Evolutionary conservation across 768 basidiomycete species (phyloP).

Genomic region (Tubosaeta sp.): DNA sequence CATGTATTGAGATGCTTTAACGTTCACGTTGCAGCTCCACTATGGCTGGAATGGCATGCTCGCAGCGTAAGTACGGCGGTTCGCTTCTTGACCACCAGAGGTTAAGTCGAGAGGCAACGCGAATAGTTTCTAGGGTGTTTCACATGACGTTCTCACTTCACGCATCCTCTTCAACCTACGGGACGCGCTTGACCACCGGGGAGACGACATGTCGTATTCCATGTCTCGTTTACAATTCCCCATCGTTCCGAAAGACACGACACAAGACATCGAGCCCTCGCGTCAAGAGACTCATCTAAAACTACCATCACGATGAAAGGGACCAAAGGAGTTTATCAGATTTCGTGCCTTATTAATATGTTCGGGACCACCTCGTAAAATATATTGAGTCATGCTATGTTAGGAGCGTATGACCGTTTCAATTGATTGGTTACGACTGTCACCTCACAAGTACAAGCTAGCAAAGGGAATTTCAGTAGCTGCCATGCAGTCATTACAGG

Average conservation of each 20-base stretch:
- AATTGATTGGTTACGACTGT: no score
- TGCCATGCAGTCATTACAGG: no score
- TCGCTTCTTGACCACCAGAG: neutral
- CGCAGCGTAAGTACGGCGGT: neutral
- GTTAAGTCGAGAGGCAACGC: neutral
- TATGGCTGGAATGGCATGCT: neutral
- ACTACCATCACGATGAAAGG: no score
- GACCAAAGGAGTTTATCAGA: no score
- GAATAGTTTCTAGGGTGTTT: slow-evolving; percentile 8
- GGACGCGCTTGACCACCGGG: neutral
- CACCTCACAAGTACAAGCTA: no score
- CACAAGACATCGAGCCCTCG: neutral
- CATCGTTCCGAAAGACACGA: neutral
- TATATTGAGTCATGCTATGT: neutral
- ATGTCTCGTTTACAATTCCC: slow-evolving; percentile 4
- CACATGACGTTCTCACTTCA: slow-evolving; percentile 9
- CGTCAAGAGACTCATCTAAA: neutral
- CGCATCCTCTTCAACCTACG: slow-evolving; percentile 9
- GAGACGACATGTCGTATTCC: neutral
- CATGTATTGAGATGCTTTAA: neutral
- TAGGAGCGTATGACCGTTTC: no score
- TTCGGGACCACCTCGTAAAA: neutral
- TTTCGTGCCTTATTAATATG: no score
- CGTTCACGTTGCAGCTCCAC: neutral
- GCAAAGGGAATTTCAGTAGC: no score